Percentiles rank a stretch among this genome's conserved stretches.
phyloP scores from a whole-genome alignment of 75 land plant species.

The Pinus taeda region DNA sequence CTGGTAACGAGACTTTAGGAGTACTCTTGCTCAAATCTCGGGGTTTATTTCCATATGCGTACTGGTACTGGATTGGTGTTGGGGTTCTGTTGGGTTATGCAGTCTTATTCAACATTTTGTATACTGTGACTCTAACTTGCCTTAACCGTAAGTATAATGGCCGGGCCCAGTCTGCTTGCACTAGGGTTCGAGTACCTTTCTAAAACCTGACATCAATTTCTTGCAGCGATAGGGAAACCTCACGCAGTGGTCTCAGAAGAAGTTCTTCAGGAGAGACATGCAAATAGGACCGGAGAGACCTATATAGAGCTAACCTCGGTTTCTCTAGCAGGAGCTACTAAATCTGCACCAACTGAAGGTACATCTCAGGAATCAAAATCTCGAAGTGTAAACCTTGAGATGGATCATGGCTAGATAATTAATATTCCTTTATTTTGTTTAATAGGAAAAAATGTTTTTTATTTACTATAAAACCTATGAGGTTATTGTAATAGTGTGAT shows the following conservation, averaged over 20 bases:
- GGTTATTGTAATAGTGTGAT: no score
- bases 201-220: no score
- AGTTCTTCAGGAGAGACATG: conserved; percentile 6
- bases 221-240: conserved; percentile 34
- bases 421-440: background rate
- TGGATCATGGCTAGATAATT: background rate
- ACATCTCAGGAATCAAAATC: background rate
- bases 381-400: background rate
- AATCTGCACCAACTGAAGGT: conserved; percentile 7
- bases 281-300: conserved; percentile 4
- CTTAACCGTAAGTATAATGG: conserved; percentile 45
- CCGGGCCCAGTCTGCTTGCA: background rate
- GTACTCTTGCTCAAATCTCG: conserved; percentile 27
- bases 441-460: no score
- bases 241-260: conserved; percentile 44
- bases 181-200: background rate
- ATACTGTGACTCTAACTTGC: conserved; percentile 30
- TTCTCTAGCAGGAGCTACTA: background rate
- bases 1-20: conserved; percentile 31
- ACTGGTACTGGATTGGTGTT: conserved; percentile 76
- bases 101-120: conserved; percentile 50
- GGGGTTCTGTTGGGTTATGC: conserved; percentile 45
- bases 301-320: background rate
- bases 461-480: no score
- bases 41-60: conserved; percentile 27